Conservation (phyloP, 768 basidiomycete species). For the Xerocomellus dryophilus region DNA sequence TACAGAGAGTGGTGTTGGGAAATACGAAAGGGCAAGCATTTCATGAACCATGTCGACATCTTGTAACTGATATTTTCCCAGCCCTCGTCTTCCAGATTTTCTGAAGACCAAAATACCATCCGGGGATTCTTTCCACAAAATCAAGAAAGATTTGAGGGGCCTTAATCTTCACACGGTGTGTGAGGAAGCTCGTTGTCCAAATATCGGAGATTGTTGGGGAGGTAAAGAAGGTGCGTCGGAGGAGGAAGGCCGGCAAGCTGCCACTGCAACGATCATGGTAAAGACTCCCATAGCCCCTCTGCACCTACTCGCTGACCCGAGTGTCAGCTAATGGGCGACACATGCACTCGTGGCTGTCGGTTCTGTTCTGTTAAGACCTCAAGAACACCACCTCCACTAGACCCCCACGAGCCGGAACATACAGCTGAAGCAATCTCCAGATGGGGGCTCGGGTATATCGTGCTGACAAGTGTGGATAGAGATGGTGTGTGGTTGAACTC, state of each 20-base stretch:
- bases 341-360: slow-evolving; percentile 94
- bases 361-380: slow-evolving; percentile 99
- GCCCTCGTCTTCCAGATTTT: slow-evolving; percentile 82
- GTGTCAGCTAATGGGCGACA: slow-evolving; percentile 93
- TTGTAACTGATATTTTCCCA: slow-evolving; percentile 28
- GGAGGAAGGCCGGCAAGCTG: slow-evolving; percentile 71
- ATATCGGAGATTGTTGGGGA: slow-evolving; percentile 99
- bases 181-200: slow-evolving; percentile 97
- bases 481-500: slow-evolving; percentile 62
- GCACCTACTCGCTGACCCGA: slow-evolving; percentile 4
- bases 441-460: slow-evolving; percentile 98
- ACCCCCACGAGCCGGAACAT: slow-evolving; percentile 95
- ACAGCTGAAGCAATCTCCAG: slow-evolving; percentile 97
- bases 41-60: background rate
- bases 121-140: slow-evolving; percentile 82
- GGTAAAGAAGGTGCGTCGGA: slow-evolving; percentile 66
- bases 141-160: slow-evolving; percentile 93
- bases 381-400: slow-evolving; percentile 79
- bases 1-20: slow-evolving; percentile 65
- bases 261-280: slow-evolving; percentile 99
- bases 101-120: slow-evolving; percentile 92
- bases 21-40: slow-evolving; percentile 61
- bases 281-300: slow-evolving; percentile 13
- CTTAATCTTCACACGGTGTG: slow-evolving; percentile 93
- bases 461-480: slow-evolving; percentile 93